A percentile compares a stretch with the other conserved stretches of the same genome.
phyloP scores from a whole-genome alignment of 2,329 filamentous ascomycete genomes.

The Fusarium sp. region DNA sequence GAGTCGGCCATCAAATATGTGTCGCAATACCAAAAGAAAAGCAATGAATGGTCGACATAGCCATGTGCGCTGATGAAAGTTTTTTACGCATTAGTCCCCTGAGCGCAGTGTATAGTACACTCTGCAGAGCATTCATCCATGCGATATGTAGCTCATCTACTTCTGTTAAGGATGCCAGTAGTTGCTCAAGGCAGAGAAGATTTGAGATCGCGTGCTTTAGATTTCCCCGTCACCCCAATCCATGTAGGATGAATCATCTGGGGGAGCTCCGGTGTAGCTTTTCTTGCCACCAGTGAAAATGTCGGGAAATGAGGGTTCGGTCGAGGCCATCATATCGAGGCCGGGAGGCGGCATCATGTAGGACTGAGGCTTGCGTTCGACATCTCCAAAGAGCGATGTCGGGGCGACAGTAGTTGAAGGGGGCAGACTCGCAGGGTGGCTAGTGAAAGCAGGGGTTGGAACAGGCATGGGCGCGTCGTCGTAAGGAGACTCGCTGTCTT shows the following conservation, averaged over 20 bases:
- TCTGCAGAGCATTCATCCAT: slow-evolving; percentile 3
- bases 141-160: not conserved
- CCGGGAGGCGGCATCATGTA: slow-evolving; percentile 1
- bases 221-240: slow-evolving; percentile 55
- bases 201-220: slow-evolving; percentile 30
- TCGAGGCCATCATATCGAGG: slow-evolving; percentile 15
- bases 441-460: slow-evolving; percentile 5
- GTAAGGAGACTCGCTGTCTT: slow-evolving; percentile 49
- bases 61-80: slow-evolving; percentile 19
- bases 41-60: slow-evolving; percentile 9
- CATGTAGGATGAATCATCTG: slow-evolving; percentile 29
- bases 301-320: not conserved
- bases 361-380: slow-evolving; percentile 34
- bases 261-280: not conserved
- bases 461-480: slow-evolving; percentile 35
- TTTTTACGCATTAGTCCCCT: slow-evolving; percentile 2
- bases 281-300: not conserved
- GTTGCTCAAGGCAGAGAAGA: slow-evolving; percentile 4
- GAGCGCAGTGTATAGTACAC: slow-evolving; percentile 22
- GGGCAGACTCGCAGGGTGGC: not conserved
- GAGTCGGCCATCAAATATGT: slow-evolving; percentile 5
- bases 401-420: slow-evolving; percentile 13
- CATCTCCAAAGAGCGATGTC: slow-evolving; percentile 43
- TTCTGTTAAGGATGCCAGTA: slow-evolving; percentile 3
- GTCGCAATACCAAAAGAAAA: slow-evolving; percentile 19